Evolutionary conservation across 768 basidiomycete species (phyloP).

Genomic region (Hortiboletus flavorubellus): DNA sequence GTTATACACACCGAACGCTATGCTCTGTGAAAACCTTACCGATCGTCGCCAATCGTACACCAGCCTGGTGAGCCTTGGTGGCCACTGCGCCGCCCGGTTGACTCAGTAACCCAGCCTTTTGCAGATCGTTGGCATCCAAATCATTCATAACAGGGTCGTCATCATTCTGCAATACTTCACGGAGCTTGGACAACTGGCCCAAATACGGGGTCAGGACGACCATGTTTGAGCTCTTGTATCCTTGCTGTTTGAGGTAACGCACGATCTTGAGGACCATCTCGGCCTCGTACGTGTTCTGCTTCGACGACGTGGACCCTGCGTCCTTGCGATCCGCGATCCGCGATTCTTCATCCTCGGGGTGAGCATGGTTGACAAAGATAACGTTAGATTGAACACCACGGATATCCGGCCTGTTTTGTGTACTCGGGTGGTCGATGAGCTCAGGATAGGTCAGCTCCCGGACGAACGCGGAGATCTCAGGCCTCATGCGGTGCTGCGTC

Average conservation of each 20-base stretch:
- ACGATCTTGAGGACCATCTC: slow-evolving; percentile 66
- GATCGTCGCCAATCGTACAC: slow-evolving; percentile 62
- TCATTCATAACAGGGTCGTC: slow-evolving; percentile 63
- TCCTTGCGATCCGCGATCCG: slow-evolving; percentile 47
- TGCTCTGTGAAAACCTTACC: slow-evolving; percentile 37
- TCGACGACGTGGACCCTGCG: slow-evolving; percentile 48
- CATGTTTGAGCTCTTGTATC: slow-evolving; percentile 56
- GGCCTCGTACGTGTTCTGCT: slow-evolving; percentile 59
- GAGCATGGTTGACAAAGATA: slow-evolving; percentile 57
- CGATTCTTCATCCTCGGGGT: slow-evolving; percentile 50
- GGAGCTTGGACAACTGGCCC: slow-evolving; percentile 56
- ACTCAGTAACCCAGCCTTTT: slow-evolving; percentile 52
- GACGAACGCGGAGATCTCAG: slow-evolving; percentile 66
- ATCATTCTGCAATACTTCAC: slow-evolving; percentile 39
- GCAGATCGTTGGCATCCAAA: slow-evolving; percentile 56
- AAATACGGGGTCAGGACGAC: slow-evolving; percentile 70
- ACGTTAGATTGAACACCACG: slow-evolving; percentile 57
- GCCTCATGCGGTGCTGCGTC: slow-evolving; percentile 70
- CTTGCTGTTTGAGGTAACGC: slow-evolving; percentile 64
- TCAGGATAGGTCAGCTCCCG: slow-evolving; percentile 66
- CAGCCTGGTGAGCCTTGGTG: slow-evolving; percentile 36
- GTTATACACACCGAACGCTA: background rate
- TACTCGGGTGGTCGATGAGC: slow-evolving; percentile 53
- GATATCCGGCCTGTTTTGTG: slow-evolving; percentile 47
- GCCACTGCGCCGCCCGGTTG: slow-evolving; percentile 33